phyloP scores from a whole-genome alignment of 768 basidiomycete genomes.

The Russula sp. region DNA sequence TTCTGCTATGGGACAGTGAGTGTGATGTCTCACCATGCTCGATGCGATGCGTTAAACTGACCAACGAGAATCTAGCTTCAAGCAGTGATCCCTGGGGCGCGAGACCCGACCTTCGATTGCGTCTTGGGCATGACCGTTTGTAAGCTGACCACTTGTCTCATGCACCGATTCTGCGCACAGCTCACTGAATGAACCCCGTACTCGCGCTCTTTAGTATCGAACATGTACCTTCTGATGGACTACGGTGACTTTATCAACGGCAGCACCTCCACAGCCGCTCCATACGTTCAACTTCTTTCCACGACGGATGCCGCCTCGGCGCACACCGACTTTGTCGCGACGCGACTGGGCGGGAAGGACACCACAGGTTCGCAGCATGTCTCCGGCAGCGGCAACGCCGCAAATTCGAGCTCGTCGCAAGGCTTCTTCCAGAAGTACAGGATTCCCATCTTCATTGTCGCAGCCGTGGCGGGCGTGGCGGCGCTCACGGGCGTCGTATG shows the following conservation, averaged over 20 bases:
- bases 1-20: constrained; percentile 32
- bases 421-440: constrained; percentile 7
- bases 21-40: not conserved
- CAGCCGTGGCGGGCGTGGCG: not conserved
- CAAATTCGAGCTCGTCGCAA: not conserved
- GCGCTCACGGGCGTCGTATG: not conserved
- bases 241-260: constrained; percentile 54
- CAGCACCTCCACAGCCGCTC: constrained; percentile 31
- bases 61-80: constrained; percentile 44
- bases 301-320: constrained; percentile 32
- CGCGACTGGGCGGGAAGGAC: constrained; percentile 8
- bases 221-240: constrained; percentile 55
- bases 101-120: constrained; percentile 48
- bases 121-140: constrained; percentile 69
- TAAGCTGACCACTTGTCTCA: constrained; percentile 28
- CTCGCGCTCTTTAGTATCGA: constrained; percentile 41
- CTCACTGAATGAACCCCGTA: not conserved
- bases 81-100: constrained; percentile 48
- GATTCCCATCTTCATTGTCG: not conserved
- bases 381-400: too few relatives aligned
- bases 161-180: not conserved
- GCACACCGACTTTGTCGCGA: constrained; percentile 9
- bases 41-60: not conserved
- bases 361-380: not conserved
- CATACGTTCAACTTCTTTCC: constrained; percentile 57